These are phyloP conservation scores for Fusarium cicatricum DNA, from an alignment of 2,329 filamentous ascomycete genomes.

Conservation along the genomic window DNA sequence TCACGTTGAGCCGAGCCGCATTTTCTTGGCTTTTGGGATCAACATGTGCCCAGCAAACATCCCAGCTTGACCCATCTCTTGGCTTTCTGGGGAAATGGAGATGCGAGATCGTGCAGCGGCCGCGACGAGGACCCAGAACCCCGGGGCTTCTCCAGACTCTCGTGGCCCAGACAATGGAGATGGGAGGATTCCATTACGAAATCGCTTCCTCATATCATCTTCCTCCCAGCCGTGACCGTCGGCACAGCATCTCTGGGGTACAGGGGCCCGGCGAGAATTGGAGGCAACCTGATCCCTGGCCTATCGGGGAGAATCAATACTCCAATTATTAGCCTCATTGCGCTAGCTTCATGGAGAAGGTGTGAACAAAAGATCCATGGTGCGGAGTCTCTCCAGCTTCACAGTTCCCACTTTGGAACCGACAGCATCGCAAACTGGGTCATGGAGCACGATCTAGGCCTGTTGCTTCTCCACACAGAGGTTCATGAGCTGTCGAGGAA, in stretches of 20 bases:
- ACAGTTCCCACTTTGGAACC: conserved; percentile 30
- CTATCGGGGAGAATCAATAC: conserved; percentile 23
- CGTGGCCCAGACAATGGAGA: conserved; percentile 19
- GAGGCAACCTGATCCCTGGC: conserved; percentile 19
- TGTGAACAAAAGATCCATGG: conserved; percentile 13
- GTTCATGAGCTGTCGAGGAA: neutral
- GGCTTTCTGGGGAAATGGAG: conserved; percentile 35
- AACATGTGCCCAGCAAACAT: neutral
- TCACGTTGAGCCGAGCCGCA: too few species aligned
- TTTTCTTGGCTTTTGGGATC: too few species aligned
- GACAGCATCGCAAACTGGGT: conserved; percentile 2
- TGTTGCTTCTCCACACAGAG: conserved; percentile 12
- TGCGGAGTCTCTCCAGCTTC: conserved; percentile 19
- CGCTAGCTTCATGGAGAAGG: conserved; percentile 29
- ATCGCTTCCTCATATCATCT: conserved; percentile 27
- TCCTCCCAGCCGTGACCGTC: neutral
- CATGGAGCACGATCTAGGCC: conserved; percentile 23
- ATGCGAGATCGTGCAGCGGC: conserved; percentile 7
- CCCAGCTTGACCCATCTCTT: conserved; percentile 7
- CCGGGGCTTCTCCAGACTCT: conserved; percentile 33
- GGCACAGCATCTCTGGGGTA: conserved; percentile 21
- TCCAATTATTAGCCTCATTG: conserved; percentile 34
- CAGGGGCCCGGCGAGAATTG: conserved; percentile 1
- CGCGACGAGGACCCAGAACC: conserved; percentile 23
- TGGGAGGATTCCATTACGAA: conserved; percentile 32